A percentile compares a stretch with the other conserved stretches of the same genome.
phyloP scores from a whole-genome alignment of 148 eudicot species.

The Diospyros lotus region DNA sequence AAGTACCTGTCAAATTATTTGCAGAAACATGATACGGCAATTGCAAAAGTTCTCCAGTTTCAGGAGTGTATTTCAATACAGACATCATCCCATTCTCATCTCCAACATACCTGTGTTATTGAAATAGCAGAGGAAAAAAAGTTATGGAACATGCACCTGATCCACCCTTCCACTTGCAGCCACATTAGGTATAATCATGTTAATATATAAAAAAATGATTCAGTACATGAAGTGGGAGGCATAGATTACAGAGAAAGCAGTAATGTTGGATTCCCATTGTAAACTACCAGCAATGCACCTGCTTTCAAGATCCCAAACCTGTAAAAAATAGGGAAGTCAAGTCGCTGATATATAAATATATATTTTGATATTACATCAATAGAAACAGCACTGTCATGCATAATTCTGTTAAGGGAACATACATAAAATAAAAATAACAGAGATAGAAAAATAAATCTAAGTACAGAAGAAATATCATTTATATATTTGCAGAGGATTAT shows the following conservation, averaged over 20 bases:
- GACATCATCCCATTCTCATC: conserved; percentile 38
- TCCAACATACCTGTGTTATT: conserved; percentile 35
- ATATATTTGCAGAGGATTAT: no score
- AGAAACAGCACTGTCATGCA: no score
- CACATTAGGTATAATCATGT: conserved; percentile 1
- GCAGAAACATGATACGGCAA: conserved; percentile 28
- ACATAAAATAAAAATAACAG: no score
- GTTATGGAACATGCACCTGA: conserved; percentile 5
- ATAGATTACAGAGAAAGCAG: conserved; percentile 43
- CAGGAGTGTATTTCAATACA: conserved; percentile 32
- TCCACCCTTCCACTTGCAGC: conserved; percentile 11
- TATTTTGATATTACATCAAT: background rate
- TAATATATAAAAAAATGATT: background rate
- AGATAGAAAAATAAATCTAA: no score
- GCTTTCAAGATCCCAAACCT: conserved; percentile 46
- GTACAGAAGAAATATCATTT: no score
- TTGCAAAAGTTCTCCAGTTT: conserved; percentile 25
- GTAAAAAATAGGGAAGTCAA: conserved; percentile 7
- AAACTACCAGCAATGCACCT: conserved; percentile 35
- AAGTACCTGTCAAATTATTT: conserved; percentile 32
- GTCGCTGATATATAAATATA: background rate
- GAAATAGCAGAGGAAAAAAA: conserved; percentile 8
- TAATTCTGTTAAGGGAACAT: no score
- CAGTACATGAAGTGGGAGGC: conserved; percentile 44
- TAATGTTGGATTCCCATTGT: conserved; percentile 41